phyloP scores from a whole-genome alignment of 2,329 filamentous ascomycete species.

The Alternaria novae-zelandiae region DNA sequence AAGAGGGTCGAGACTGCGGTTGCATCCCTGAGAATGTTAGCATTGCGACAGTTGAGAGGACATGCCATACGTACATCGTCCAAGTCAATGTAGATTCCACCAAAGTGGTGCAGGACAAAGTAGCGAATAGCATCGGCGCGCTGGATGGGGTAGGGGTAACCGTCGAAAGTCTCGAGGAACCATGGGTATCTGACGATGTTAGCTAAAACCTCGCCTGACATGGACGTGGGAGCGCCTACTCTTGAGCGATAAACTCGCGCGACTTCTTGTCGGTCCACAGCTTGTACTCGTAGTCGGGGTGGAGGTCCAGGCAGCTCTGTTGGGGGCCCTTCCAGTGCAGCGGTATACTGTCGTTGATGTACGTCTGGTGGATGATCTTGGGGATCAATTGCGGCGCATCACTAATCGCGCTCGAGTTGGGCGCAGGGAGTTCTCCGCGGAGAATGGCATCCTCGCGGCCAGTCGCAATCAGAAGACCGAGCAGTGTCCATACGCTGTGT shows the following conservation, averaged over 20 bases:
- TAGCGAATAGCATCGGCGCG: slow-evolving; percentile 80
- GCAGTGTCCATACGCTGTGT: slow-evolving; percentile 72
- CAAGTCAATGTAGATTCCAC: slow-evolving; percentile 81
- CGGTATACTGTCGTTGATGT: slow-evolving; percentile 73
- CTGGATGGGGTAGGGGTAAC: slow-evolving; percentile 77
- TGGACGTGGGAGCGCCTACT: slow-evolving; percentile 48
- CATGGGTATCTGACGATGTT: slow-evolving; percentile 66
- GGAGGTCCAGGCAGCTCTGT: slow-evolving; percentile 69
- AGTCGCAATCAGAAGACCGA: slow-evolving; percentile 72
- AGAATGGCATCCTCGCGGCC: slow-evolving; percentile 71
- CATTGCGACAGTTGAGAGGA: neutral
- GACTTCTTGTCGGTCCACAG: slow-evolving; percentile 77
- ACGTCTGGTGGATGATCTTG: slow-evolving; percentile 80
- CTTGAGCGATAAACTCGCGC: slow-evolving; percentile 71
- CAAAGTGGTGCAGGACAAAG: slow-evolving; percentile 77
- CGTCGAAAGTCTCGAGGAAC: slow-evolving; percentile 77
- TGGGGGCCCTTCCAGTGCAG: slow-evolving; percentile 70
- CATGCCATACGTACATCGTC: slow-evolving; percentile 63
- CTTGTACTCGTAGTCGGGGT: slow-evolving; percentile 78
- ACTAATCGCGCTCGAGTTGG: slow-evolving; percentile 65
- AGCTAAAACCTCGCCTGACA: slow-evolving; percentile 3
- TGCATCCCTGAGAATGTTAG: slow-evolving; percentile 63
- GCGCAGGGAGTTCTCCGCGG: slow-evolving; percentile 69
- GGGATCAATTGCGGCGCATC: slow-evolving; percentile 68
- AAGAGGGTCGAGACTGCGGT: slow-evolving; percentile 70